A percentile compares a stretch with the other conserved stretches of the same genome.
Evolutionary conservation across 192 early-diverging fungal genomes (phyloP).

Genomic region (Backusella macrospora): DNA sequence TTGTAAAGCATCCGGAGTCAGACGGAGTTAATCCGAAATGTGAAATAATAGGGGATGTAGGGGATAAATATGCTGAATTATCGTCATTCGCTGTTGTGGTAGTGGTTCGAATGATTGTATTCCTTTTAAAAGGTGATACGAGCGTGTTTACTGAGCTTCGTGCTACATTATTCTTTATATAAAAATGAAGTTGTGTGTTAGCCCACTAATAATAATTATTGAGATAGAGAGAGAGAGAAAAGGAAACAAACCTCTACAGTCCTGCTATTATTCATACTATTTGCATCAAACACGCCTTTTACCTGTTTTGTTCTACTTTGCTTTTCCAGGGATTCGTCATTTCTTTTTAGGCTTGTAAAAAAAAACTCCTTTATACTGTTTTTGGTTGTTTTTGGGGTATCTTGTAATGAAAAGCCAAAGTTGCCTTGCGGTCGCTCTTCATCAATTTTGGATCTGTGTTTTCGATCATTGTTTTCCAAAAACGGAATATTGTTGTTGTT

Average conservation of each 20-base stretch:
- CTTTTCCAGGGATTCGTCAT: neutral
- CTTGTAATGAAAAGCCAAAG: neutral
- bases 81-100: neutral
- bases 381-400: neutral
- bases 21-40: neutral
- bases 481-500: neutral
- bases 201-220: neutral
- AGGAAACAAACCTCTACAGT: neutral
- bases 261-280: neutral
- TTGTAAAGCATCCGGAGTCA: slow-evolving; percentile 15
- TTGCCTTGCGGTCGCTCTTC: neutral
- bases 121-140: slow-evolving; percentile 30
- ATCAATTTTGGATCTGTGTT: neutral
- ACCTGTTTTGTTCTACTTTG: neutral
- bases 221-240: neutral
- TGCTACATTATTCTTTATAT: neutral
- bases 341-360: neutral
- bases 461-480: neutral
- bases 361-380: neutral
- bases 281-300: neutral
- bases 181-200: neutral
- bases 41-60: no score
- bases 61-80: no score
- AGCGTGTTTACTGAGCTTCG: slow-evolving; percentile 30
- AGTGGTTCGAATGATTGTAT: slow-evolving; percentile 21